Evolutionary conservation across 2,329 filamentous ascomycete genomes (phyloP), one percentile per base, ranked within the genome.

Genomic region (Talaromyces islandicus): DNA sequence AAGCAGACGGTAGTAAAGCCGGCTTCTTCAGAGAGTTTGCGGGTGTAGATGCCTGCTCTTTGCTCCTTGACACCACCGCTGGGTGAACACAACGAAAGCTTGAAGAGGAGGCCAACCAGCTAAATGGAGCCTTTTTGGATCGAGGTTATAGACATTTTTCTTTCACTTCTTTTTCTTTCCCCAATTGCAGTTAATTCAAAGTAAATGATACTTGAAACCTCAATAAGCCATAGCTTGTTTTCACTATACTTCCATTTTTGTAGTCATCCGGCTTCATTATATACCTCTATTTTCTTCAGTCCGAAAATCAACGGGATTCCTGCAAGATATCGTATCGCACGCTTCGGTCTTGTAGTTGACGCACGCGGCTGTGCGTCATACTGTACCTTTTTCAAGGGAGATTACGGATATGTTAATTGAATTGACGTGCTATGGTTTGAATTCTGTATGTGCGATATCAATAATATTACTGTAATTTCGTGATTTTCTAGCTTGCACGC

Each of bases 41-140:
- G 60, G 14, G 74, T 74, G 58, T 78, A 73, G 51, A 67, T 41
- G 7, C 65, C 66, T 1, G 74, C 51, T 5, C 75, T 70, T 65
- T 78, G 75, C 63, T 78, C 75, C 60, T 79, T 78, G 43, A 77
- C 60, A 19, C 61, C 63, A 43, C 64, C 12, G 62, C n/a, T n/a
- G 66, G 51, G 63, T 70, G 62, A 27, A 59, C n/a, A n/a, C n/a
- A n/a, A n/a, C n/a, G 54, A 29, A 17, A 38, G 35, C 21, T 56
- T 46, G 38, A 46, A 56, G 14, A 56, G 38, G 27, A 56, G 35
- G n/a, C 54, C 54, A 25, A 38, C 35, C 24, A 56, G 19, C 25
- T 38, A 6, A 19, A 56, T 46, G 54, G 19, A 29, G 35, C 35
- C 35, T 29, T 56, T 56, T 24, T 27, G 54, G 38, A 56, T 56